phyloP scores from a whole-genome alignment of 371 early-diverging fungal genomes.

The Mucor irregularis region DNA sequence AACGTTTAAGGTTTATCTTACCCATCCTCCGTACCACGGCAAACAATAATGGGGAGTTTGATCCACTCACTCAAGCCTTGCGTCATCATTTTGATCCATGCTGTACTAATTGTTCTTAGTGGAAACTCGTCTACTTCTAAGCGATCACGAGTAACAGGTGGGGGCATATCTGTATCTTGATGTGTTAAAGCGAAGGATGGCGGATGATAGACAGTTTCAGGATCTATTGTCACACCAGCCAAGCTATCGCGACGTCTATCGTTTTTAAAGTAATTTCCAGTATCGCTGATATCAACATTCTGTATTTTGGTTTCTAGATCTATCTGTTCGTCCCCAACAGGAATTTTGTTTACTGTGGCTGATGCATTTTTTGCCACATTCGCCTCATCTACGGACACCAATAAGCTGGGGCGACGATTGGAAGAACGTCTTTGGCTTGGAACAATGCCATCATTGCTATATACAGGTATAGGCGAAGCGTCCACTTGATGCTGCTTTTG shows the following conservation, averaged over 20 bases:
- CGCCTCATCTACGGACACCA: constrained; percentile 2
- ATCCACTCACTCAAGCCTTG: constrained; percentile 69
- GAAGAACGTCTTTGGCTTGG: constrained; percentile 20
- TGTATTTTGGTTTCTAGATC: too few species aligned
- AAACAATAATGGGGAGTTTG: constrained; percentile 64
- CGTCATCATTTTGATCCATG: constrained; percentile 72
- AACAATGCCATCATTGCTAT: constrained; percentile 12
- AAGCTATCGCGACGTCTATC: constrained; percentile 28
- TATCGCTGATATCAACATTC: too few species aligned
- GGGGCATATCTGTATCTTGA: constrained; percentile 58
- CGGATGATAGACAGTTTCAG: constrained; percentile 57
- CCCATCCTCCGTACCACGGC: constrained; percentile 62
- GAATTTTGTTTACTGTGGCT: too few species aligned
- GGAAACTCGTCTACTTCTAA: constrained; percentile 63
- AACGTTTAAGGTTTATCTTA: constrained; percentile 19
- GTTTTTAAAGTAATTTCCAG: too few species aligned
- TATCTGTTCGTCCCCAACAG: too few species aligned
- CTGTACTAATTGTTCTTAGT: constrained; percentile 53
- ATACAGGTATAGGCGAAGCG: not conserved
- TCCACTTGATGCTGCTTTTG: not conserved
- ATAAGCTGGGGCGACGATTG: constrained; percentile 18
- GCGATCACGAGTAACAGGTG: constrained; percentile 55
- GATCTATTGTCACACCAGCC: constrained; percentile 41
- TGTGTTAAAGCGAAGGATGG: constrained; percentile 46
- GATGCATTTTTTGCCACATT: too few species aligned